Evolutionary conservation across 352 stramenopile genomes (phyloP), one percentile per base, ranked within the genome.

Genomic region (Phytophthora cryptogea): DNA sequence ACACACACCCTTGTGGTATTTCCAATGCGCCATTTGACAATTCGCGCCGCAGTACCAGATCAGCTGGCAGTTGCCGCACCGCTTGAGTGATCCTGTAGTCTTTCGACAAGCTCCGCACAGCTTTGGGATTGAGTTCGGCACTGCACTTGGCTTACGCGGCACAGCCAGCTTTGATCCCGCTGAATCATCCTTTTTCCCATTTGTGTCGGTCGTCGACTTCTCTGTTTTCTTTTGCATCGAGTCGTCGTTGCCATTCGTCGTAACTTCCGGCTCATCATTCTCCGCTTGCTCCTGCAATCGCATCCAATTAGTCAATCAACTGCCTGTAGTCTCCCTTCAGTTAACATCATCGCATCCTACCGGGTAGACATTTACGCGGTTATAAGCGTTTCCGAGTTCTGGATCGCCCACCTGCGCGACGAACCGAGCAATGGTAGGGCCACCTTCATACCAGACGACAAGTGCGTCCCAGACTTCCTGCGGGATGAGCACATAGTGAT

Each of bases 11-110:
- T 84, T 89, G 74, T 94, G 85, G 43, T 90, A 94, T 40, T 89
- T 89, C 85, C 85, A 94, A 40, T 94, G 85, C 4, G 85, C 76
- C 39, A 68, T 77, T 55, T 96, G 88, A 59, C 88, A 96, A 32
- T 61, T 66, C 16, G 63, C 42, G 5, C 73, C 79, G 50, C 88
- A 96, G 65, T 96, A 96, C 77, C 75, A 92, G 30, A 91, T 74
- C 8, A 85, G 45, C 49, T 88, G 80, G 63, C 88, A 96, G 40
- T 55, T 81, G 23, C 81, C 84, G 17, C 88, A 96, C 30, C 86
- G 82, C 43, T 91, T 90, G 4, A 88, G 54, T 9, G 76, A 68
- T 8, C 71, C 60, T 8, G 59, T 66, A 16, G 71, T 71, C 14
- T 76, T 72, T 4, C 74, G 66, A 30, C 82, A 91, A n/a, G 80